Conservation (phyloP, 371 early-diverging fungal species). For the Saksenaea vasiformis region DNA sequence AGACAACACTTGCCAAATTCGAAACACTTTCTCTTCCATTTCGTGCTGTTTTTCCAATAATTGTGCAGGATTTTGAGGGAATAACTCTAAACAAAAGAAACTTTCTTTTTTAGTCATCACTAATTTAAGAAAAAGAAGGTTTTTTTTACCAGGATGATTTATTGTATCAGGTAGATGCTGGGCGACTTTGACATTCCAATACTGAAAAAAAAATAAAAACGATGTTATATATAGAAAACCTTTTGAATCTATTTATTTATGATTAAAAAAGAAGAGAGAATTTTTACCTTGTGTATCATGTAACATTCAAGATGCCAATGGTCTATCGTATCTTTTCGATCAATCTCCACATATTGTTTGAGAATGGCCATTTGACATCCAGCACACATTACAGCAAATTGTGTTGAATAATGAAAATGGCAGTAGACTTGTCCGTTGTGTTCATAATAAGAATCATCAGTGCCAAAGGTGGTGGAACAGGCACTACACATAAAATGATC, state of each 20-base stretch:
- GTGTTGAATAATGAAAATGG: constrained; percentile 90
- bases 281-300: constrained; percentile 85
- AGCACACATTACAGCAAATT: constrained; percentile 87
- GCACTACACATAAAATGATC: constrained; percentile 96
- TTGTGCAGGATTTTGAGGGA: constrained; percentile 11
- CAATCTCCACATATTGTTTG: constrained; percentile 92
- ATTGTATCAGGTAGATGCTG: constrained; percentile 16
- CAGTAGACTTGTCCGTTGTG: constrained; percentile 91
- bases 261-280: too few species aligned
- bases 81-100: constrained; percentile 4
- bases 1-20: constrained; percentile 91
- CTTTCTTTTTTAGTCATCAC: not conserved
- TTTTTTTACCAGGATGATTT: constrained; percentile 12
- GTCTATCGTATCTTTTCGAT: constrained; percentile 70
- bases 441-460: constrained; percentile 95
- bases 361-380: constrained; percentile 93
- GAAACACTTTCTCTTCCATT: constrained; percentile 87
- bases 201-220: constrained; percentile 24
- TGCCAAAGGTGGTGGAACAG: constrained; percentile 91
- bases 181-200: constrained; percentile 75
- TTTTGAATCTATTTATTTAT: constrained; percentile 1
- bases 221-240: not conserved
- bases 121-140: too few species aligned
- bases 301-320: constrained; percentile 99
- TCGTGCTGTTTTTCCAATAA: constrained; percentile 48